Conservation (phyloP, 2,329 filamentous ascomycete species). For the Cryphonectria naterciae region DNA sequence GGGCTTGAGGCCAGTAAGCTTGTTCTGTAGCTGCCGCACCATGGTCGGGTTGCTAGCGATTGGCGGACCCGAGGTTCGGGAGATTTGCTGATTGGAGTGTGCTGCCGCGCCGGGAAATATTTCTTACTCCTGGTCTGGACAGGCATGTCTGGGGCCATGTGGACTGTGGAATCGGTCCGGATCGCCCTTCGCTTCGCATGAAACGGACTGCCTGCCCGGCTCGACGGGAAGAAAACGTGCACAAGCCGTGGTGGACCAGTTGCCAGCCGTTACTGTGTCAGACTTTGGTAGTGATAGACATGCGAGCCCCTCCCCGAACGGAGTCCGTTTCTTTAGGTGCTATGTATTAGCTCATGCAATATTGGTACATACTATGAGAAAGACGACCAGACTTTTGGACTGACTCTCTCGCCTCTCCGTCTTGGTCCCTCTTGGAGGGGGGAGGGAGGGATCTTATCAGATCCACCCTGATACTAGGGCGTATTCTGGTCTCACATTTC, state of each 20-base stretch:
- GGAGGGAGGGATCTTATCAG: not conserved
- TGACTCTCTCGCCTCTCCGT: not conserved
- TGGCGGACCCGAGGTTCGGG: constrained; percentile 28
- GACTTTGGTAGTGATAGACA: not conserved
- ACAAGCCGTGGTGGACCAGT: not conserved
- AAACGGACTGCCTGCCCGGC: constrained; percentile 23
- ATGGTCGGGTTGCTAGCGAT: constrained; percentile 26
- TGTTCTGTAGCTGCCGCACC: constrained; percentile 15
- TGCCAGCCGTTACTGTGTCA: not conserved
- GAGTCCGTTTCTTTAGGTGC: not conserved
- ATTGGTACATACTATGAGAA: not conserved
- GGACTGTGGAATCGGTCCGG: constrained; percentile 28
- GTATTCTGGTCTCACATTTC: not conserved
- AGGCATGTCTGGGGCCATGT: constrained; percentile 27
- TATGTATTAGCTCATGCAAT: not conserved
- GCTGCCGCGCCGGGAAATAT: constrained; percentile 27
- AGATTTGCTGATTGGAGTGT: constrained; percentile 26
- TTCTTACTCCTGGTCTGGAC: constrained; percentile 24
- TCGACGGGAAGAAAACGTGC: constrained; percentile 1
- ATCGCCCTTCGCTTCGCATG: constrained; percentile 25
- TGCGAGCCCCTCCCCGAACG: not conserved
- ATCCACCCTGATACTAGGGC: not conserved
- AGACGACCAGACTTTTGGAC: not conserved
- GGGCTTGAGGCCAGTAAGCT: constrained; percentile 13
- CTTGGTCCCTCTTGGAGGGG: too few species aligned